phyloP scores from a whole-genome alignment of 768 basidiomycete genomes.

The Termitomyces sp. region DNA sequence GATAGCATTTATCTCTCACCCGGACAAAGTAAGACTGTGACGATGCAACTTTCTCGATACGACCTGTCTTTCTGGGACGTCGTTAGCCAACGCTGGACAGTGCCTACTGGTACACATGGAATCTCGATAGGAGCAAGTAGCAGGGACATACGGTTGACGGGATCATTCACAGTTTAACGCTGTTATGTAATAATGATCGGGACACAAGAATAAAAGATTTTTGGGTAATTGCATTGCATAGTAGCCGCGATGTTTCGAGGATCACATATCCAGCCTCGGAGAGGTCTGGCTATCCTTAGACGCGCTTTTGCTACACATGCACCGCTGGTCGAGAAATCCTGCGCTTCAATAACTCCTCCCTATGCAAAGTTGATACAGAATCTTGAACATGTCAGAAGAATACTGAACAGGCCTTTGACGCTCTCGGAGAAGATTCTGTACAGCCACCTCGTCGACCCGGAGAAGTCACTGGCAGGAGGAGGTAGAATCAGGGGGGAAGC shows the following conservation, averaged over 20 bases:
- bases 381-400: slow-evolving; percentile 61
- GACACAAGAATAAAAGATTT: slow-evolving; percentile 10
- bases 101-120: slow-evolving; percentile 45
- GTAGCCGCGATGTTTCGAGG: slow-evolving; percentile 24
- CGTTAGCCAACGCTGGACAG: slow-evolving; percentile 48
- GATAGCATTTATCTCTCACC: slow-evolving; percentile 44
- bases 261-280: slow-evolving; percentile 17
- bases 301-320: slow-evolving; percentile 37
- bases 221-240: background rate
- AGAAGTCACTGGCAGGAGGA: slow-evolving; percentile 59
- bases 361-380: slow-evolving; percentile 71
- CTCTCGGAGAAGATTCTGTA: slow-evolving; percentile 99
- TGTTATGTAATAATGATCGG: slow-evolving; percentile 8
- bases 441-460: slow-evolving; percentile 82
- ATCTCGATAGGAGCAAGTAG: slow-evolving; percentile 49
- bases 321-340: slow-evolving; percentile 36
- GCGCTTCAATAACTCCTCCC: slow-evolving; percentile 76
- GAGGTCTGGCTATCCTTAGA: slow-evolving; percentile 19
- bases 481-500: slow-evolving; percentile 78
- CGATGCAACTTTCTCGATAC: slow-evolving; percentile 44
- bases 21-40: slow-evolving; percentile 43
- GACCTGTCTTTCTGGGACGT: slow-evolving; percentile 57
- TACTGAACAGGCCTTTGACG: slow-evolving; percentile 79
- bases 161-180: slow-evolving; percentile 30
- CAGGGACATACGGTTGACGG: slow-evolving; percentile 43